Base-by-base conservation (phyloP, 83 land plant genomes). In the Picea abies region DNA sequence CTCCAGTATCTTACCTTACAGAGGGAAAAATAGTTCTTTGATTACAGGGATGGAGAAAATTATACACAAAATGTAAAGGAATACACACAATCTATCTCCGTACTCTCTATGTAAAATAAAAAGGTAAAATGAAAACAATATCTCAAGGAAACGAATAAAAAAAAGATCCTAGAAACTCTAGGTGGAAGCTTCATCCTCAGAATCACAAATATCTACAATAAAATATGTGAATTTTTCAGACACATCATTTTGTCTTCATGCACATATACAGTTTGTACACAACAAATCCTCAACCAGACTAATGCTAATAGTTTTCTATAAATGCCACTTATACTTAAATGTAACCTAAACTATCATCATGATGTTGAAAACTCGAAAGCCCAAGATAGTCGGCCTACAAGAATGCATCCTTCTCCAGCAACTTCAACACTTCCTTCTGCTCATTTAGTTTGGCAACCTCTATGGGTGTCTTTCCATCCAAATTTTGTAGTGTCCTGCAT, bases 381-480 rank as follows among this genome's bases (percentile, higher is more conserved):
- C 70, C 52, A 44, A 49, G 22, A 20, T 72, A 7, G 37, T 41
- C 44, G 26, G 41, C 70, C 76, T 76, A 82, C 56, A 82, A 29
- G 64, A 75, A 82, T 52, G 81, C 84, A 82, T 82, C 84, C 58
- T 82, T 82, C 83, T 82, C 84, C 20, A 82, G 81, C 22, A 82
- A 22, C 60, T 75, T 76, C 61, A 82, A n/a, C 5, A 82, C 81
- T n/a, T 83, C 84, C 52, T 77, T 83, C 25, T 83, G 71, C n/a
- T 83, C 23, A 73, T 83, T 83, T 82, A 83, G 20, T 60, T 61
- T 83, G 78, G 84, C 84, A 47, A 83, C 84, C 26, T 83, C 84
- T 20, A 83, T 77, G 44, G 84, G 58, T 12, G 84, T 83, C 82
- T 76, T 83, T 60, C 84, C 84, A 77, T 83, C 84, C 63, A 77